A percentile compares a stretch with the other conserved stretches of the same genome.
Evolutionary conservation across 2,329 filamentous ascomycete species (phyloP).

Genomic region (Apiospora marii): DNA sequence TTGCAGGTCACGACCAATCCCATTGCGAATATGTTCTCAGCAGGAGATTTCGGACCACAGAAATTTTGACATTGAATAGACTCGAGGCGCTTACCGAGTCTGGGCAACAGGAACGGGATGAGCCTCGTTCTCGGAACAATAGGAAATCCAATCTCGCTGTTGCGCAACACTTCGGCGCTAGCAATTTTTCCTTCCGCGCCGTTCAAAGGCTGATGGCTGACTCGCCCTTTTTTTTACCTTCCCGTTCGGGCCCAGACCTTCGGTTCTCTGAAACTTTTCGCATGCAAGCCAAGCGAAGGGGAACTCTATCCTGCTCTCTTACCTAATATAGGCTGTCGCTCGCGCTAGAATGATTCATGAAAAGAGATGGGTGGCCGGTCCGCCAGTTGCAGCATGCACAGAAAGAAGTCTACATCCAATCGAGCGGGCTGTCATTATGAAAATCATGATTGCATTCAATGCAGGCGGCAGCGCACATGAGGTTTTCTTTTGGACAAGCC

Average conservation of each 20-base stretch:
- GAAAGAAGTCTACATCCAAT: neutral
- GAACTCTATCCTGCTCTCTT: neutral
- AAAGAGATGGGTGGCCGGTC: neutral
- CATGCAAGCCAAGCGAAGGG: constrained; percentile 13
- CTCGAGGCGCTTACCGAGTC: neutral
- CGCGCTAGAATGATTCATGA: neutral
- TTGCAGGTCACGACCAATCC: neutral
- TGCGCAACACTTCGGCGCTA: constrained; percentile 2
- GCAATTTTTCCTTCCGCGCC: neutral
- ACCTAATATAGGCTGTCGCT: neutral
- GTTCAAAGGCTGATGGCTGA: neutral
- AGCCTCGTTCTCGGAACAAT: neutral
- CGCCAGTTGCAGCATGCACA: neutral
- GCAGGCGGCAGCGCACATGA: neutral
- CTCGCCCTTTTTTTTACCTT: constrained; percentile 16
- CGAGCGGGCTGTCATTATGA: neutral
- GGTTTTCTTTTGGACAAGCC: neutral
- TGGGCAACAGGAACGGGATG: neutral
- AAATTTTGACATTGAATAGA: neutral
- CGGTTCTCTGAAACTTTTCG: constrained; percentile 11
- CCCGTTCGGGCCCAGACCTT: constrained; percentile 11
- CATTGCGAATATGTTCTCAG: neutral
- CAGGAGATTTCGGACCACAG: neutral
- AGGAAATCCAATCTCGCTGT: neutral
- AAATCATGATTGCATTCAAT: neutral